Evolutionary conservation across 441 rosid genomes (phyloP).

Genomic region (Pelargonium myrrhifolium): DNA sequence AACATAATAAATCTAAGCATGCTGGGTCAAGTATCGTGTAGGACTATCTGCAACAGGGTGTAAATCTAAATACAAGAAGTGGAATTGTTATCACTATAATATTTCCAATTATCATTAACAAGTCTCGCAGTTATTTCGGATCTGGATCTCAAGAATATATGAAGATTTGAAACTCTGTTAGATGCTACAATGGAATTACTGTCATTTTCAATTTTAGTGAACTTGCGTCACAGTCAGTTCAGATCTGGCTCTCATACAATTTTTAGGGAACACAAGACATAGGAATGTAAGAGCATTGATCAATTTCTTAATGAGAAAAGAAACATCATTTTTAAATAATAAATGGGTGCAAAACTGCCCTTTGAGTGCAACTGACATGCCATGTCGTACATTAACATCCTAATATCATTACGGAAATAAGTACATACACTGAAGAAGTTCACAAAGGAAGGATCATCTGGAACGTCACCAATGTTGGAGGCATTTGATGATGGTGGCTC

Average conservation of each 20-base stretch:
- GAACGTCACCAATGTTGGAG: slow-evolving; percentile 36
- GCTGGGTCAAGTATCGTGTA: not conserved
- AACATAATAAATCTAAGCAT: not conserved
- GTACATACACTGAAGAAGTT: slow-evolving; percentile 76
- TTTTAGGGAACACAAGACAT: not conserved
- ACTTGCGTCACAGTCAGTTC: not conserved
- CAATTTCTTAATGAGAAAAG: too few relatives aligned
- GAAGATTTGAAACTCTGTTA: too few relatives aligned
- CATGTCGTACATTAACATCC: not conserved
- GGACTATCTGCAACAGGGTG: too few relatives aligned
- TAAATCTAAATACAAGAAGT: too few relatives aligned
- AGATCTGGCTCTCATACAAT: not conserved
- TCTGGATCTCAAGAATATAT: too few relatives aligned
- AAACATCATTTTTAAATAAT: not conserved
- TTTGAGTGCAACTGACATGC: slow-evolving; percentile 16
- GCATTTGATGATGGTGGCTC: slow-evolving; percentile 45
- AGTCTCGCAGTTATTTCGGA: too few relatives aligned
- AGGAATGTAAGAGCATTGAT: not conserved
- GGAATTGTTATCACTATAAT: too few relatives aligned
- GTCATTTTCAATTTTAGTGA: too few relatives aligned
- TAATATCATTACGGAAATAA: slow-evolving; percentile 6
- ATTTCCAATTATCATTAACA: too few relatives aligned
- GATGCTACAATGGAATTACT: too few relatives aligned
- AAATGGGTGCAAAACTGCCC: not conserved
- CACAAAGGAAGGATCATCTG: slow-evolving; percentile 50